Evolutionary conservation across 2,329 filamentous ascomycete species (phyloP).

Genomic region (Fusarium mexicanum): DNA sequence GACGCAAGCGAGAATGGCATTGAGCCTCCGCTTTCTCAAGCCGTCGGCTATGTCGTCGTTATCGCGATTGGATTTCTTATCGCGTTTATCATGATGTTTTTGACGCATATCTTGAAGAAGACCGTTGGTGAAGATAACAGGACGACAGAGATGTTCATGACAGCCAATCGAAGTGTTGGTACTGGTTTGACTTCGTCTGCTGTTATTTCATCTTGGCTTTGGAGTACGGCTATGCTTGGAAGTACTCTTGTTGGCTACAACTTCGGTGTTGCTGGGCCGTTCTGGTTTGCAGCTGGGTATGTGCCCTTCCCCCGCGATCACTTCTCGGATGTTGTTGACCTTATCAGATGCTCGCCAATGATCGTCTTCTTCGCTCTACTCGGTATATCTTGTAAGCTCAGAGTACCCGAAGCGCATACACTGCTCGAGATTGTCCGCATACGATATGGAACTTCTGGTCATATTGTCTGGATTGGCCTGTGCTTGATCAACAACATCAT

Average conservation of each 20-base stretch:
- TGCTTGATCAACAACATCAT: conserved; percentile 65
- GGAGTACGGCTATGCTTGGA: conserved; percentile 62
- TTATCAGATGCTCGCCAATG: conserved; percentile 57
- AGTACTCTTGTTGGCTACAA: conserved; percentile 62
- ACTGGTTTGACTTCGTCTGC: conserved; percentile 63
- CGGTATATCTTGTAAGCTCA: conserved; percentile 61
- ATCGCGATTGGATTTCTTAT: conserved; percentile 49
- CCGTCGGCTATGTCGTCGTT: conserved; percentile 47
- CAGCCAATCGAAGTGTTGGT: conserved; percentile 60
- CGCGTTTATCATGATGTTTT: conserved; percentile 56
- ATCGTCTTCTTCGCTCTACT: conserved; percentile 64
- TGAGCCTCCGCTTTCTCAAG: conserved; percentile 44
- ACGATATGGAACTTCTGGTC: conserved; percentile 58
- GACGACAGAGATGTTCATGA: conserved; percentile 66
- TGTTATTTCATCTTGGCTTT: conserved; percentile 65
- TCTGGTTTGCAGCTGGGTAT: conserved; percentile 65
- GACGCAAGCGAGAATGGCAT: conserved; percentile 10
- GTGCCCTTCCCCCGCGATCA: fast-evolving
- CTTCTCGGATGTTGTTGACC: background rate
- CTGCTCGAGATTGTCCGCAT: conserved; percentile 63
- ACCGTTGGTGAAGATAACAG: conserved; percentile 61
- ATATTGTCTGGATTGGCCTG: conserved; percentile 62
- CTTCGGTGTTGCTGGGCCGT: conserved; percentile 64
- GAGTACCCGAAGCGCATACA: conserved; percentile 64
- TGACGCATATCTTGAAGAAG: conserved; percentile 57